A percentile compares a stretch with the other conserved stretches of the same genome.
Conservation (phyloP, 2,329 filamentous ascomycete genomes). For the Colletotrichum scovillei region DNA sequence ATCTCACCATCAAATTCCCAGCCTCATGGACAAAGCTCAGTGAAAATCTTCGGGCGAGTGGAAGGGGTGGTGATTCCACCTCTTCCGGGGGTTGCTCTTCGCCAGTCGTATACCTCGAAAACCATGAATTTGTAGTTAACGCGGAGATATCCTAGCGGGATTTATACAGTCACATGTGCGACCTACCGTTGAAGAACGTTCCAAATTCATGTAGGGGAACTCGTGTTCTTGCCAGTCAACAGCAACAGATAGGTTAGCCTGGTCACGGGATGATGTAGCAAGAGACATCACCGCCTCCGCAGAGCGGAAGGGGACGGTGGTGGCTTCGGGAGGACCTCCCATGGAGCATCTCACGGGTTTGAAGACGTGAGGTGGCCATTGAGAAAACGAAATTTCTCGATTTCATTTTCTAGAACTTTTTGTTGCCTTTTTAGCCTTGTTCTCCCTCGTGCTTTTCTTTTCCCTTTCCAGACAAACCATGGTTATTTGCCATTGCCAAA, state of each 20-base stretch:
- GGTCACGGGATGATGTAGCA: constrained; percentile 19
- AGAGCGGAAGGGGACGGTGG: constrained; percentile 24
- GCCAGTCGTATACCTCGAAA: constrained; percentile 95
- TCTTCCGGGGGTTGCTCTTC: constrained; percentile 74
- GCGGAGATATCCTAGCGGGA: constrained; percentile 90
- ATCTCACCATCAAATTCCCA: constrained; percentile 88
- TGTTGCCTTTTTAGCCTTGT: constrained; percentile 43
- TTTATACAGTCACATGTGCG: background rate
- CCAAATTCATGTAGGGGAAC: constrained; percentile 17
- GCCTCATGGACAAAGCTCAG: constrained; percentile 71
- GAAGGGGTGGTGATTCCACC: constrained; percentile 60
- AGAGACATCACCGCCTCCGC: constrained; percentile 12
- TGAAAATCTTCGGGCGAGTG: constrained; percentile 86
- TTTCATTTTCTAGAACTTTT: constrained; percentile 39
- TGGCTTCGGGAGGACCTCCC: constrained; percentile 79
- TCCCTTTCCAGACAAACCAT: constrained; percentile 33
- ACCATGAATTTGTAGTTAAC: constrained; percentile 79
- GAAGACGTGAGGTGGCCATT: constrained; percentile 78
- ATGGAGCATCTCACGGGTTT: constrained; percentile 77
- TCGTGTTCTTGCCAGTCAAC: background rate
- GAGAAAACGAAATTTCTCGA: constrained; percentile 63
- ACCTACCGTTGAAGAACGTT: constrained; percentile 37
- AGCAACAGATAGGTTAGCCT: constrained; percentile 13
- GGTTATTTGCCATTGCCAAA: constrained; percentile 10
- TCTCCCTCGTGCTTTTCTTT: constrained; percentile 30